Percentiles rank a stretch among this genome's conserved stretches.
Conservation (phyloP, 306 rosid species). For the Vigna radiata region DNA sequence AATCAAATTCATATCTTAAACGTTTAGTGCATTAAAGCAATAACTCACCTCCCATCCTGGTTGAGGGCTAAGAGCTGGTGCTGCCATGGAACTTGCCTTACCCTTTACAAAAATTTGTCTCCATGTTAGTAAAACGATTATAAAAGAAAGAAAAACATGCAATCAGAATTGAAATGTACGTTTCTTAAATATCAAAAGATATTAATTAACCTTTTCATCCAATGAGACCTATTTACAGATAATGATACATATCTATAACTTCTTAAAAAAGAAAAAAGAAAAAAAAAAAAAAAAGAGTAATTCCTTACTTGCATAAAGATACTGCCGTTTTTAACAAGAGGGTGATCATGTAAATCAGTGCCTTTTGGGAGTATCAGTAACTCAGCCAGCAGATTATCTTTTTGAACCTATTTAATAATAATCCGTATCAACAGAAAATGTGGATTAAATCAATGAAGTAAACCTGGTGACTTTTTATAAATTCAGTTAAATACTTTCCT, state of each 20-base stretch:
- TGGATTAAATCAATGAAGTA: conserved; percentile 14
- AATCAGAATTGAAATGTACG: neutral
- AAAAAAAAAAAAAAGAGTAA: neutral
- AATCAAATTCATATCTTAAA: neutral
- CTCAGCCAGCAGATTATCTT: conserved; percentile 77
- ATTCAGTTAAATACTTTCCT: conserved; percentile 9
- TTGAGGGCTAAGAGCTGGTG: conserved; percentile 83
- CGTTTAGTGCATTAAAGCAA: conserved; percentile 23
- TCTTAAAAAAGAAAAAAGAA: neutral
- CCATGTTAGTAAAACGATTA: conserved; percentile 28
- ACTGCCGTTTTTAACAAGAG: conserved; percentile 77
- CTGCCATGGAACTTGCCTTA: conserved; percentile 96
- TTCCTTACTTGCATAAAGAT: conserved; percentile 86
- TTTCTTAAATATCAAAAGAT: conserved; percentile 8
- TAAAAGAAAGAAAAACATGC: conserved; percentile 12
- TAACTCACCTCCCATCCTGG: conserved; percentile 94
- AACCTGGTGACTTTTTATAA: neutral
- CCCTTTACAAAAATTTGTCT: conserved; percentile 60
- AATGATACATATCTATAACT: neutral
- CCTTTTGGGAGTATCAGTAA: conserved; percentile 86
- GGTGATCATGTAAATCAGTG: conserved; percentile 88
- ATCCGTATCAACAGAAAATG: neutral
- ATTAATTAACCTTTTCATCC: neutral
- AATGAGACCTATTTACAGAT: neutral
- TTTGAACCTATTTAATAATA: conserved; percentile 63